phyloP scores from a whole-genome alignment of 2,329 filamentous ascomycete genomes.

The Fusarium sp. region DNA sequence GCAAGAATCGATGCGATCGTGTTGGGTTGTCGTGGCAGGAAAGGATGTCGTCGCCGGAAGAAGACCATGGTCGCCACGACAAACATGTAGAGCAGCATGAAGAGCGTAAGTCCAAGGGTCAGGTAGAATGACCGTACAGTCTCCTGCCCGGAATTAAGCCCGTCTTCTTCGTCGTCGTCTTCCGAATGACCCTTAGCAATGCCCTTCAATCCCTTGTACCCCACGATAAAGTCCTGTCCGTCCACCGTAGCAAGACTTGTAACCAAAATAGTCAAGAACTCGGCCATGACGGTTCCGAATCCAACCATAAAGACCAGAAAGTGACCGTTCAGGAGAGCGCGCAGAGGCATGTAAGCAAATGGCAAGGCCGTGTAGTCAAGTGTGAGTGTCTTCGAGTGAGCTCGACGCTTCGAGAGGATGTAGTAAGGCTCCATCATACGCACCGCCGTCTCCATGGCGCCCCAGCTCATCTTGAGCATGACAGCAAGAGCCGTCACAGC shows the following conservation, averaged over 20 bases:
- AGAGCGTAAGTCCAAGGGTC: slow-evolving; percentile 69
- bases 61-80: slow-evolving; percentile 70
- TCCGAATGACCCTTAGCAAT: slow-evolving; percentile 19
- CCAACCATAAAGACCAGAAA: slow-evolving; percentile 75
- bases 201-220: slow-evolving; percentile 20
- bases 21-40: slow-evolving; percentile 81
- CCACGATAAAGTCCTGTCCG: slow-evolving; percentile 66
- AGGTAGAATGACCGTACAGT: slow-evolving; percentile 73
- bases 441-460: slow-evolving; percentile 73
- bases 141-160: slow-evolving; percentile 66
- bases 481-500: slow-evolving; percentile 74
- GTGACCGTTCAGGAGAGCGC: slow-evolving; percentile 72
- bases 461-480: slow-evolving; percentile 74
- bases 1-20: slow-evolving; percentile 81
- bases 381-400: slow-evolving; percentile 72
- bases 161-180: slow-evolving; percentile 29
- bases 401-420: slow-evolving; percentile 73
- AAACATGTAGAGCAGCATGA: slow-evolving; percentile 74
- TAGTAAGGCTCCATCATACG: slow-evolving; percentile 82
- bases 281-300: slow-evolving; percentile 76
- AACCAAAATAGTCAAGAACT: slow-evolving; percentile 77
- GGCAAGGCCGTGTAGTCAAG: slow-evolving; percentile 80
- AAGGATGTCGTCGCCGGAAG: slow-evolving; percentile 71
- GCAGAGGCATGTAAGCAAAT: slow-evolving; percentile 72
- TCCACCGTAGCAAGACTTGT: slow-evolving; percentile 73